A percentile compares a stretch with the other conserved stretches of the same genome.
These are phyloP conservation scores for Cytidiella melzeri DNA, from an alignment of 768 basidiomycete genomes.

Conservation along the genomic window DNA sequence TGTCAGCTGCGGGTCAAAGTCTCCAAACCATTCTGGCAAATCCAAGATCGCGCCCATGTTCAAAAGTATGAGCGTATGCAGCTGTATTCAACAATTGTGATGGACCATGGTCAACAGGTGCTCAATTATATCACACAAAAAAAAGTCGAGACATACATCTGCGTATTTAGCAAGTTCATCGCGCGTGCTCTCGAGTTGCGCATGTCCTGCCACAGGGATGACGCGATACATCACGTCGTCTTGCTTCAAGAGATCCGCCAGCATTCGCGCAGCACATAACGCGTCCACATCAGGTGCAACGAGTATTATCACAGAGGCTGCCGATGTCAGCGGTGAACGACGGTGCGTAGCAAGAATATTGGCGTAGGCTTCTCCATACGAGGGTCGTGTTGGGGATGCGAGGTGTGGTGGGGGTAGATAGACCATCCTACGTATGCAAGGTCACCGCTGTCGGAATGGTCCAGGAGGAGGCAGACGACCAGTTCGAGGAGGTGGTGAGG, in stretches of 20 bases:
- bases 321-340: conserved; percentile 68
- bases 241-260: conserved; percentile 82
- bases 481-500: background rate
- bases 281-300: conserved; percentile 91
- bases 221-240: conserved; percentile 91
- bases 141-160: conserved; percentile 44
- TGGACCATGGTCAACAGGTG: too few relatives aligned
- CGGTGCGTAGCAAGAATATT: conserved; percentile 67
- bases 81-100: too few relatives aligned
- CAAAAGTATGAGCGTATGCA: conserved; percentile 85
- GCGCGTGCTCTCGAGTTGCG: conserved; percentile 61
- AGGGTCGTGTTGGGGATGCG: conserved; percentile 48
- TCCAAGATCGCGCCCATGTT: conserved; percentile 91
- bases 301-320: conserved; percentile 78
- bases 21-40: conserved; percentile 77
- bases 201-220: conserved; percentile 82
- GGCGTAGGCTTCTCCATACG: conserved; percentile 70
- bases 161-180: conserved; percentile 59
- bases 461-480: background rate
- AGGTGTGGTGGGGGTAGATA: conserved; percentile 69
- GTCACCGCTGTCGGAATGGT: background rate
- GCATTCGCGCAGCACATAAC: conserved; percentile 84
- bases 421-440: conserved; percentile 42
- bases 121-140: conserved; percentile 1
- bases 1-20: conserved; percentile 52